A percentile compares a stretch with the other conserved stretches of the same genome.
Conservation (phyloP, 1,284 basidiomycete genomes). For the Sporisorium sorghi region DNA sequence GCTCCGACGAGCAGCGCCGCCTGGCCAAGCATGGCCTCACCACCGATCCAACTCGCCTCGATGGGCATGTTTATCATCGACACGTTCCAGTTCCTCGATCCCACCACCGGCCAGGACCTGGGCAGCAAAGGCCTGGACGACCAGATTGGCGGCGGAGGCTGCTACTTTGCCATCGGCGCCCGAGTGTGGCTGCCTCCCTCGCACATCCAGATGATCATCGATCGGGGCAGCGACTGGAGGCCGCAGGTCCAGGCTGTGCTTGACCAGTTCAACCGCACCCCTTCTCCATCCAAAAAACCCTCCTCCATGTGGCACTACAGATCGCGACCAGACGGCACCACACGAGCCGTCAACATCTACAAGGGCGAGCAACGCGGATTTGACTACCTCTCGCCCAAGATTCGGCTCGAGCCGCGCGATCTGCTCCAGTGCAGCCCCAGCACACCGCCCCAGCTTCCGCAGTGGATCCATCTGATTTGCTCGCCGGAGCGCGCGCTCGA, state of each 20-base stretch:
- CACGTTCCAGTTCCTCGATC: slow-evolving; percentile 44
- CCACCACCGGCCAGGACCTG: slow-evolving; percentile 21
- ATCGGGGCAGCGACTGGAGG: slow-evolving; percentile 84
- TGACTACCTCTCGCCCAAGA: slow-evolving; percentile 81
- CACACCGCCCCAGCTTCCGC: slow-evolving; percentile 72
- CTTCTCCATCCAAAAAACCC: slow-evolving; percentile 47
- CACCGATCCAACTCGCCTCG: slow-evolving; percentile 30
- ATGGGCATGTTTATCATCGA: slow-evolving; percentile 63
- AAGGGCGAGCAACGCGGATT: slow-evolving; percentile 80
- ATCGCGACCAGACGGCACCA: slow-evolving; percentile 76
- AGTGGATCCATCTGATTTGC: slow-evolving; percentile 85
- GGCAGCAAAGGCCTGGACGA: slow-evolving; percentile 42
- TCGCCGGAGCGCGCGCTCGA: slow-evolving; percentile 78
- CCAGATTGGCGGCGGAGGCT: slow-evolving; percentile 91
- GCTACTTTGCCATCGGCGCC: slow-evolving; percentile 76
- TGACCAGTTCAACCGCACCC: slow-evolving; percentile 75
- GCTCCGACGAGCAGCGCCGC: not conserved
- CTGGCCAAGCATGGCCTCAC: slow-evolving; percentile 11
- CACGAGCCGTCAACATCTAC: slow-evolving; percentile 81
- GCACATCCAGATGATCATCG: slow-evolving; percentile 77
- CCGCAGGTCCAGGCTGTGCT: slow-evolving; percentile 74
- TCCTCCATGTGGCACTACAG: slow-evolving; percentile 80
- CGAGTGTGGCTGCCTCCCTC: slow-evolving; percentile 76
- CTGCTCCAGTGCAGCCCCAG: slow-evolving; percentile 72
- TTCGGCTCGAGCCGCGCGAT: slow-evolving; percentile 79